A percentile compares a stretch with the other conserved stretches of the same genome.
phyloP scores from a whole-genome alignment of 345 rosid species.

The Firmiana major region DNA sequence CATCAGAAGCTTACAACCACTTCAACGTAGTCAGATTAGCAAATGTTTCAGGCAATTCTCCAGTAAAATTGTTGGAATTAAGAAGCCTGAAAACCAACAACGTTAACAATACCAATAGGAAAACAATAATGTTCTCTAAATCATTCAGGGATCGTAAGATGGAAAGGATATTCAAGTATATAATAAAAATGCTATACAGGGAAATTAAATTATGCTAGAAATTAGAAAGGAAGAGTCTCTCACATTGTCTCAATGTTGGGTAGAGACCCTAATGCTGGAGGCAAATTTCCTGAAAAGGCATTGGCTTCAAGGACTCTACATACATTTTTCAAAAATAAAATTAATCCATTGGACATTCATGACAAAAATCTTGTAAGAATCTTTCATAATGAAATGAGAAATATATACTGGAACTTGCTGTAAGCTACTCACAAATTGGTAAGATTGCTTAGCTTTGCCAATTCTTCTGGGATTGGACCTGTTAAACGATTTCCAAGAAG shows the following conservation, averaged over 20 bases:
- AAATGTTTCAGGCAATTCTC: conserved; percentile 45
- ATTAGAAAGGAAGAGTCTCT: conserved; percentile 4
- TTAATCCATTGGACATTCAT: background rate
- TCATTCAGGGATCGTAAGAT: too few relatives aligned
- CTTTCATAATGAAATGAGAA: background rate
- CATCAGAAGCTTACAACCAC: conserved; percentile 32
- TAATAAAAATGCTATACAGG: too few relatives aligned
- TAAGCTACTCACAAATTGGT: conserved; percentile 30
- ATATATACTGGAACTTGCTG: background rate
- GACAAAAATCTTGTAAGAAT: too few relatives aligned
- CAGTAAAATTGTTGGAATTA: conserved; percentile 46
- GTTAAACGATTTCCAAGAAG: conserved; percentile 42
- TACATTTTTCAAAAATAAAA: background rate
- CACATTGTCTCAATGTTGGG: conserved; percentile 55
- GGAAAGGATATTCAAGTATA: too few relatives aligned
- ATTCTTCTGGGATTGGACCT: conserved; percentile 48
- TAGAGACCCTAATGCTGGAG: conserved; percentile 42
- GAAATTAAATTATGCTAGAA: background rate
- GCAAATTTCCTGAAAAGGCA: conserved; percentile 39
- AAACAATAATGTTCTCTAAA: too few relatives aligned
- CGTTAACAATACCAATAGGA: background rate
- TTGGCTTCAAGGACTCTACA: conserved; percentile 39
- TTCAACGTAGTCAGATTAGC: conserved; percentile 33
- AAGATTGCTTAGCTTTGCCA: conserved; percentile 43
- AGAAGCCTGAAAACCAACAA: conserved; percentile 24